Percentiles rank a stretch among this genome's conserved stretches.
Evolutionary conservation across 192 early-diverging fungal species (phyloP).

Genomic region (Gigaspora rosea): DNA sequence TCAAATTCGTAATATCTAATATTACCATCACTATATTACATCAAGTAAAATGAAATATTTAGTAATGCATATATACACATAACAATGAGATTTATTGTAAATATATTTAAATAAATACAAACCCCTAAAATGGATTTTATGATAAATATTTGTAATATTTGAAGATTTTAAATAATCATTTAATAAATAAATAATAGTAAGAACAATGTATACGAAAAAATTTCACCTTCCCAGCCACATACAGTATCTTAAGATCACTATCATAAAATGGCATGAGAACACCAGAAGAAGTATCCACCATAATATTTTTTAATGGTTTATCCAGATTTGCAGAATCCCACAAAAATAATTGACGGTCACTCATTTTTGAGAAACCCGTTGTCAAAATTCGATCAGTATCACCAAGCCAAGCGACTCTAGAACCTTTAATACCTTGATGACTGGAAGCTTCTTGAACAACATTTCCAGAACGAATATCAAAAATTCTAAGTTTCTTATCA

Average conservation of each 20-base stretch:
- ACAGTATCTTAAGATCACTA: slow-evolving; percentile 85
- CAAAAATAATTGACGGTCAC: slow-evolving; percentile 91
- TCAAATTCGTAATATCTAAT: slow-evolving; percentile 99
- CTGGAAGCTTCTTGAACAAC: slow-evolving; percentile 76
- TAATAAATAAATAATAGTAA: slow-evolving; percentile 7
- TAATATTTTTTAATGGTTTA: slow-evolving; percentile 71
- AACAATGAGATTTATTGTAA: not conserved
- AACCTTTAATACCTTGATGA: slow-evolving; percentile 98
- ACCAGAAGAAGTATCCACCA: slow-evolving; percentile 92
- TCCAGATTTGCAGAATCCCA: slow-evolving; percentile 78
- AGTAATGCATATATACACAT: not conserved
- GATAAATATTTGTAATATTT: no score
- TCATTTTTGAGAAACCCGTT: slow-evolving; percentile 92
- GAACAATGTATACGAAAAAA: not conserved
- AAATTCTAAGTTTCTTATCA: slow-evolving; percentile 94
- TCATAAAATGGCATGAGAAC: slow-evolving; percentile 98
- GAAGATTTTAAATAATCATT: not conserved
- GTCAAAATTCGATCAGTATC: slow-evolving; percentile 77
- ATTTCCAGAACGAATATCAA: slow-evolving; percentile 87
- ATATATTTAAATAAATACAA: not conserved
- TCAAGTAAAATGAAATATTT: not conserved
- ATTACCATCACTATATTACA: slow-evolving; percentile 82
- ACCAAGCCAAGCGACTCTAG: slow-evolving; percentile 90
- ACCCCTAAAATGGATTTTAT: not conserved
- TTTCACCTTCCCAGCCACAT: slow-evolving; percentile 88